phyloP scores from a whole-genome alignment of 345 rosid genomes.

The Angophora floribunda region DNA sequence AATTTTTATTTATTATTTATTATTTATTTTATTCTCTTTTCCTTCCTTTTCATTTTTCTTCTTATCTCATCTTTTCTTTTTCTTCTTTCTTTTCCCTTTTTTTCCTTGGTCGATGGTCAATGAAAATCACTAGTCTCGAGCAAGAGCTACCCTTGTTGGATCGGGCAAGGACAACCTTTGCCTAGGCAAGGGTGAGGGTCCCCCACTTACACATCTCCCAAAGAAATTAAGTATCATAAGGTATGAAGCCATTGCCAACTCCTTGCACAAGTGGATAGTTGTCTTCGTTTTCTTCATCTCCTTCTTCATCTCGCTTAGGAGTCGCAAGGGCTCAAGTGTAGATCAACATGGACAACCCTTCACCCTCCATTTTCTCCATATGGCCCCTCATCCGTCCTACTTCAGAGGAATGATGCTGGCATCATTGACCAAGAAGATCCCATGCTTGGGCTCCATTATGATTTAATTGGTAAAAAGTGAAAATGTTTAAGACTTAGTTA shows the following conservation, averaged over 20 bases:
- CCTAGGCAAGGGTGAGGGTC: too few species aligned
- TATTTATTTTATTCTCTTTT: too few species aligned
- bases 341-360: not conserved
- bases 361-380: not conserved
- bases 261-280: not conserved
- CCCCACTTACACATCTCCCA: not conserved
- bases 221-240: not conserved
- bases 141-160: too few species aligned
- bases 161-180: too few species aligned
- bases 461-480: not conserved
- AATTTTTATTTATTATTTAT: too few species aligned
- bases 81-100: too few species aligned
- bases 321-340: not conserved
- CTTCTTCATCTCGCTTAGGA: not conserved
- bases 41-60: too few species aligned
- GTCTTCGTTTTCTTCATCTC: not conserved
- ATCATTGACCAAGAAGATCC: not conserved
- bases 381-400: not conserved
- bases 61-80: too few species aligned
- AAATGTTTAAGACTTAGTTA: rapidly evolving
- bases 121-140: too few species aligned
- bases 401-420: not conserved
- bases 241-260: not conserved
- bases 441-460: slow-evolving; percentile 1
- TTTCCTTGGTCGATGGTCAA: too few species aligned